phyloP scores from a whole-genome alignment of 2,329 filamentous ascomycete genomes.

The Tolypocladium endophyticum region DNA sequence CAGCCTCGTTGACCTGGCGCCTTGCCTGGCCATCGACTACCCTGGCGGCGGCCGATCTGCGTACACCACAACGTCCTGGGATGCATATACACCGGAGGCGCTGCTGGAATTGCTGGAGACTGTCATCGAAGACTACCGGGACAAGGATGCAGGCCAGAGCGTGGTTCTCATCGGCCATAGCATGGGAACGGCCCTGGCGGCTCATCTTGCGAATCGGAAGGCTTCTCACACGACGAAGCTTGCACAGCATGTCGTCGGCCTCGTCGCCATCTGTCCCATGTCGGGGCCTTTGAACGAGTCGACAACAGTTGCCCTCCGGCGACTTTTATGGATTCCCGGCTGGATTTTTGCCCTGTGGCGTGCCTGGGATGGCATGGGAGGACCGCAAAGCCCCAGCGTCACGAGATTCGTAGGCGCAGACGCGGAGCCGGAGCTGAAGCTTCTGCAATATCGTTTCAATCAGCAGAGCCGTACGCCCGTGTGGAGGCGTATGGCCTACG shows the following conservation, averaged over 20 bases:
- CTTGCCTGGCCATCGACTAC: constrained; percentile 75
- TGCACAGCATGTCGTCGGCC: constrained; percentile 57
- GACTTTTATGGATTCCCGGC: constrained; percentile 57
- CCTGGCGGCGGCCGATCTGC: constrained; percentile 79
- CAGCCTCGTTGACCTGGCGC: constrained; percentile 71
- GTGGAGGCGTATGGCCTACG: constrained; percentile 72
- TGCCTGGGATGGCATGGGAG: constrained; percentile 68
- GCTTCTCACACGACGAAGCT: constrained; percentile 37
- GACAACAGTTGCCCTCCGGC: constrained; percentile 31
- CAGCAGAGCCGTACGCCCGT: constrained; percentile 72
- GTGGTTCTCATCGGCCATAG: constrained; percentile 81
- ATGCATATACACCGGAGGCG: constrained; percentile 69
- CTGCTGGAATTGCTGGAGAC: constrained; percentile 64
- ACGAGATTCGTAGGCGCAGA: constrained; percentile 61
- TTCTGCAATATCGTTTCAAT: constrained; percentile 66
- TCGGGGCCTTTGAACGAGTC: constrained; percentile 50
- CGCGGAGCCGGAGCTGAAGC: constrained; percentile 54
- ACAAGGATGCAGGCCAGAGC: constrained; percentile 53
- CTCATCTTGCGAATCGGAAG: constrained; percentile 48
- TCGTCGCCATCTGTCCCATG: constrained; percentile 74
- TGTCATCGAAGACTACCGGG: constrained; percentile 64
- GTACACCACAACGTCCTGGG: constrained; percentile 60
- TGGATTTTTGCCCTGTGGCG: constrained; percentile 69
- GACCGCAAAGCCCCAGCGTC: constrained; percentile 68
- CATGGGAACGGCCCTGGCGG: constrained; percentile 74